Evolutionary conservation across 2,329 filamentous ascomycete species (phyloP).

Genomic region (Cladosporium phlei): DNA sequence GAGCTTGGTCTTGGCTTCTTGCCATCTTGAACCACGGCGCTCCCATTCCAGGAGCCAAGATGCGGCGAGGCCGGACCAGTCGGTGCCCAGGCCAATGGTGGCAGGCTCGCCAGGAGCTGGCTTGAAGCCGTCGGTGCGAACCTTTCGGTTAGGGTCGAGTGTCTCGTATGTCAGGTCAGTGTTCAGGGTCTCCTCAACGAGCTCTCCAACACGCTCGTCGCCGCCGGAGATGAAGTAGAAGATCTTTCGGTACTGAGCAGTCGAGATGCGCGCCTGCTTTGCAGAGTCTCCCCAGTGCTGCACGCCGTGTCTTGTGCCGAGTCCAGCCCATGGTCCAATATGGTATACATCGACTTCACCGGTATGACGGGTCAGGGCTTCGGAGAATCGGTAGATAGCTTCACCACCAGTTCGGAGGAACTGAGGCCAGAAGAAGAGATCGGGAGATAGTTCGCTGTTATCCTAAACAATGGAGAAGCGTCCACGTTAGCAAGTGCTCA

Average conservation of each 20-base stretch:
- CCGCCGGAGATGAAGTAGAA: constrained; percentile 55
- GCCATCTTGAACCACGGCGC: constrained; percentile 49
- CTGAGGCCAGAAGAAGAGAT: constrained; percentile 59
- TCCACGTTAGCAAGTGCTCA: too few relatives aligned
- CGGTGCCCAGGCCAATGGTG: constrained; percentile 53
- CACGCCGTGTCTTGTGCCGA: constrained; percentile 59
- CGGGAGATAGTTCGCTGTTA: constrained; percentile 59
- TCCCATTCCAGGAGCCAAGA: constrained; percentile 60
- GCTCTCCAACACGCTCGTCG: constrained; percentile 53
- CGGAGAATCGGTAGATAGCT: constrained; percentile 56
- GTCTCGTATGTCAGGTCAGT: constrained; percentile 50
- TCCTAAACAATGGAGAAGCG: too few relatives aligned
- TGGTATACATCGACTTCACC: constrained; percentile 62
- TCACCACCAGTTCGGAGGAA: constrained; percentile 56
- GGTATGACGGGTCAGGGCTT: constrained; percentile 55
- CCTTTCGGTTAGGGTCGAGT: constrained; percentile 56
- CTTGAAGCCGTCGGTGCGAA: constrained; percentile 49
- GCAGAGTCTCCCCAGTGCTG: constrained; percentile 59
- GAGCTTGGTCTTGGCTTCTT: constrained; percentile 50
- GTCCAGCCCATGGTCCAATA: constrained; percentile 52
- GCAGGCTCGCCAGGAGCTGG: constrained; percentile 42
- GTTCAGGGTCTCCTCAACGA: constrained; percentile 50
- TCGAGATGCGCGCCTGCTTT: constrained; percentile 59
- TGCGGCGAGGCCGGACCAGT: constrained; percentile 55
- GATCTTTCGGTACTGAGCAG: constrained; percentile 53